Conservation (phyloP, 768 basidiomycete species). For the Leccinum boreale region DNA sequence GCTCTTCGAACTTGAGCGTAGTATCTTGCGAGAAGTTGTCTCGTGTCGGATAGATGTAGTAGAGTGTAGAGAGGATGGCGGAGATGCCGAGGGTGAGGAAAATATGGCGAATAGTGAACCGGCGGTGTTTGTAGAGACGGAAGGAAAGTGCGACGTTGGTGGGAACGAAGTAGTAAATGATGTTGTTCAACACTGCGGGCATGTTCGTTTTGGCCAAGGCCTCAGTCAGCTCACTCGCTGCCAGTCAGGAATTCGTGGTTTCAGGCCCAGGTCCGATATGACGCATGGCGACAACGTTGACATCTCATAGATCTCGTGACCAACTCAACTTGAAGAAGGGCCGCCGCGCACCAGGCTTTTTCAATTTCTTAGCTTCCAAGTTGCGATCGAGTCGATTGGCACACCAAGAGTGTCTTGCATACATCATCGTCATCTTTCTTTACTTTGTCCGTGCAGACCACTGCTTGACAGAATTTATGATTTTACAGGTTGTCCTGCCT, state of each 20-base stretch:
- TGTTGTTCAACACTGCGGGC: background rate
- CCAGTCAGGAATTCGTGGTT: background rate
- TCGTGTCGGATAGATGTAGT: slow-evolving; percentile 14
- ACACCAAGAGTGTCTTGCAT: no score
- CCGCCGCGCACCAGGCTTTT: no score
- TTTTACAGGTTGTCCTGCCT: background rate
- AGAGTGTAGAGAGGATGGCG: slow-evolving; percentile 12
- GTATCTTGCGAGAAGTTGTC: background rate
- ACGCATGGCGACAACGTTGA: no score
- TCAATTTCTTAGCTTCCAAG: no score
- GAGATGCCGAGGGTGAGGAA: slow-evolving; percentile 13
- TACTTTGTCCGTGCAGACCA: background rate
- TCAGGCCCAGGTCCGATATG: no score
- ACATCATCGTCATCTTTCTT: background rate
- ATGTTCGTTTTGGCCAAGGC: background rate
- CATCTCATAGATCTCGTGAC: no score
- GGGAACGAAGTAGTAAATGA: background rate
- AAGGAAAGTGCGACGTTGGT: background rate
- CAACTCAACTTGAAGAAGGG: no score
- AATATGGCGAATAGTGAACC: slow-evolving; percentile 18
- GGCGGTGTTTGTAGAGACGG: slow-evolving; percentile 3
- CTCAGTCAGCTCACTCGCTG: background rate
- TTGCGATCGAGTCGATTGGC: no score
- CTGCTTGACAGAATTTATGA: background rate
- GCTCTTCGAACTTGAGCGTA: background rate